These are phyloP conservation scores for Leishmania major DNA, from an alignment of 208 protist genomes.

Conservation along the genomic window DNA sequence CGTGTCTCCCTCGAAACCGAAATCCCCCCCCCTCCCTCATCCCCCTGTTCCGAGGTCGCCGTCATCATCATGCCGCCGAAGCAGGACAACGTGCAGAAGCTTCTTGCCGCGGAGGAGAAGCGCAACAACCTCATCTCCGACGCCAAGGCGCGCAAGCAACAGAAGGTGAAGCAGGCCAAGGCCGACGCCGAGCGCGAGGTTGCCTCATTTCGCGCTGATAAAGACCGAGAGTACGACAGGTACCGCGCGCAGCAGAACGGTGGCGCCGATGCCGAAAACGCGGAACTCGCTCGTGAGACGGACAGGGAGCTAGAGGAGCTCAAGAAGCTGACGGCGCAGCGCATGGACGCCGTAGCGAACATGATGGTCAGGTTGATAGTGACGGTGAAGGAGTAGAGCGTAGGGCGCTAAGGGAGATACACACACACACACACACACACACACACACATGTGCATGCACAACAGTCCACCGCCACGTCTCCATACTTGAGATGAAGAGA, in stretches of 20 bases:
- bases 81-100: slow-evolving; percentile 89
- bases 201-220: slow-evolving; percentile 67
- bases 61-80: slow-evolving; percentile 70
- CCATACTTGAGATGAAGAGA: neutral
- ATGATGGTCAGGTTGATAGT: slow-evolving; percentile 73
- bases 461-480: too few species aligned
- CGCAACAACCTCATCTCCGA: slow-evolving; percentile 83
- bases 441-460: neutral
- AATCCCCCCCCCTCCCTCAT: neutral
- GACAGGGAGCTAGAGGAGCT: slow-evolving; percentile 72
- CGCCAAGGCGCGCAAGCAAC: slow-evolving; percentile 79
- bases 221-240: slow-evolving; percentile 72
- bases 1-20: neutral
- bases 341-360: slow-evolving; percentile 65
- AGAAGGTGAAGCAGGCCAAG: slow-evolving; percentile 87
- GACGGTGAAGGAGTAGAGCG: slow-evolving; percentile 38
- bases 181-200: slow-evolving; percentile 84
- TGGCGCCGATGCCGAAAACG: slow-evolving; percentile 64
- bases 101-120: slow-evolving; percentile 85
- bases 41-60: neutral
- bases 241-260: slow-evolving; percentile 60
- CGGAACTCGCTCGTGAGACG: slow-evolving; percentile 58
- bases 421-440: neutral
- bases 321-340: slow-evolving; percentile 47
- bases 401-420: neutral